Base-by-base conservation (phyloP, 2,329 filamentous ascomycete species). In the Byssothecium circinans region DNA sequence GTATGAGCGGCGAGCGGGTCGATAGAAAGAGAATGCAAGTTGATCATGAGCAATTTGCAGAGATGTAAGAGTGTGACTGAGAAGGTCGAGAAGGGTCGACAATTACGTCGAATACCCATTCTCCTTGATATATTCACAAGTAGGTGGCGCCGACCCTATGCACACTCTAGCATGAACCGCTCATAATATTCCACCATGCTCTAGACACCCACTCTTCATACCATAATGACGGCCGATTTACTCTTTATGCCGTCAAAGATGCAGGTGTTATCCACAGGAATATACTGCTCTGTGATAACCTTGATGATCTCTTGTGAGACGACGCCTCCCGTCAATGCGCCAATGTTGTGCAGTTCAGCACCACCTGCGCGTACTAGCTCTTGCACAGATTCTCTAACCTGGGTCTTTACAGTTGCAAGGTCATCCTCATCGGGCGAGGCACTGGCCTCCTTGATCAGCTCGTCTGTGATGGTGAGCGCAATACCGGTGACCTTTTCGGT, bases 301-400 rank as follows among this genome's bases (percentile, higher is more conserved):
- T 99, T 99, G 75, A 99, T 95, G 53, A 92, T 83, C 74, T 99
- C 94, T 72, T 99, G 95, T n/a, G 92, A 90, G 39, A 95, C 87
- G 76, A 99, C 87, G 2, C 94, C 95, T 23, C 94, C 95, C 1
- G 86, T 87, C 46, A 96, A 75, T 20, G 91, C 86, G 25, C 91
- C 88, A 46, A 95, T 88, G 67, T 96, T 97, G 75, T 99, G 94
- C 50, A 99, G 75, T 70, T 99, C 95, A 44, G 85, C 88, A 22
- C 89, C 89, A 39, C 83, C 85, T 29, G 89, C 88, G 50, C 95
- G 84, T 27, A 86, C 82, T 49, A 80, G 60, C 52, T 80, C 78
- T 32, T 64, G 55, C 10, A 71, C 72, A 27, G 69, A 70, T 8
- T 73, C 67, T 8, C 52, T 61, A 6, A 73, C 53, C 38, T 64